Base-by-base conservation (phyloP, 495 filamentous ascomycete genomes). In the Penicillium pulvis region DNA sequence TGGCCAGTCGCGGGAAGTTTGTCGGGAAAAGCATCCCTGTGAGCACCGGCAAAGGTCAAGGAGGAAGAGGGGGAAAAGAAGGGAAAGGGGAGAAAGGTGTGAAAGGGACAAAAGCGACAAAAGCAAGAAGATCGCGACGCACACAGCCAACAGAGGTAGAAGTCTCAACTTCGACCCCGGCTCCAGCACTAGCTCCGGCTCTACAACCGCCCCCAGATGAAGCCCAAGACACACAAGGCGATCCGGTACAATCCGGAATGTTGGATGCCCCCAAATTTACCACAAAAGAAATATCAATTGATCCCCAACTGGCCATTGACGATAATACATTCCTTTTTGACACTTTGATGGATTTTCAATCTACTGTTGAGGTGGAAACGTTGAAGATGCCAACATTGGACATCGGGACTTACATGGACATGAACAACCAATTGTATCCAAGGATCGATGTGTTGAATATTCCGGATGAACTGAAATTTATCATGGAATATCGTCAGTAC, bases 1-100 rank as follows among this genome's bases (percentile, higher is more conserved):
- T 54, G 24, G 52, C 52, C 14, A 54, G 52, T 20, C 52, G 52
- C 12, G 52, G 52, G 9, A 17, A 54, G 14, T 54, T 54, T 45
- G 52, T 54, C 1, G 52, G 52, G 5, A 54, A 54, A 45, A 54
- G 52, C 4, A 52, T 52, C 17, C 50, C 50, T 4, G 31, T 41
- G 16, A 41, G 36, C 36, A n/a, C 14, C 14, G 6, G 16, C 36
- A 41, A 41, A 41, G 12, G 33, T 11, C 33, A 36, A 11, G 33
- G 33, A 36, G 33, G 33, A 1, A 12, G 9, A 36, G 33, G 33
- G 1, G 7, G 6, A 8, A 36, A 36, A 36, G 33, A 23, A 1
- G 20, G 2, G 2, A 23, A 36, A 11, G 33, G 33, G 12, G 33
- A 8, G 33, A 12, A 36, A 36, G 33, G 33, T 1, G 33, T 8